A percentile compares a stretch with the other conserved stretches of the same genome.
Conservation (phyloP, 2,329 filamentous ascomycete species). For the Paramyrothecium roridum region DNA sequence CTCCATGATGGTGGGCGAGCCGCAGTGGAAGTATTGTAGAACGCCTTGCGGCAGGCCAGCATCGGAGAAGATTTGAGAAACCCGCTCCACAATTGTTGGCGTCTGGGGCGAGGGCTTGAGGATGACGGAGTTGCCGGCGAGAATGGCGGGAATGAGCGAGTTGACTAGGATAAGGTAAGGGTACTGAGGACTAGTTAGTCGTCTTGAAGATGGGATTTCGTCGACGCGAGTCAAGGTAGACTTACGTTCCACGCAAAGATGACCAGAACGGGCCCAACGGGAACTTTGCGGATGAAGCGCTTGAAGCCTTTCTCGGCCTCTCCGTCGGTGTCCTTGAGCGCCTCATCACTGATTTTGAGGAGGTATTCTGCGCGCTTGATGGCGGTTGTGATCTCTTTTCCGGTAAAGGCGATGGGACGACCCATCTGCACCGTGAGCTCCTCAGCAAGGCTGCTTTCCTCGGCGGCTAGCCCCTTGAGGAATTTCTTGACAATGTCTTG, state of each 20-base stretch:
- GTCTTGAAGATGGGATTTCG: background rate
- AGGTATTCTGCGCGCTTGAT: conserved; percentile 83
- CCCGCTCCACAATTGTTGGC: conserved; percentile 84
- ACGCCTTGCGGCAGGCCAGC: conserved; percentile 82
- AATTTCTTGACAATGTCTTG: conserved; percentile 80
- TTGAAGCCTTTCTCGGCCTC: conserved; percentile 86
- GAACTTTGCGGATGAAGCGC: conserved; percentile 83
- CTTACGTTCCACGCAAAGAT: conserved; percentile 96
- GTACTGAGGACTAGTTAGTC: conserved; percentile 57
- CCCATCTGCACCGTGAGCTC: conserved; percentile 96
- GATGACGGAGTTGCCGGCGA: conserved; percentile 88
- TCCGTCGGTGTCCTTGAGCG: conserved; percentile 75
- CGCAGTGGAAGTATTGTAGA: conserved; percentile 89
- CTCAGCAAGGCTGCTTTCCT: conserved; percentile 75
- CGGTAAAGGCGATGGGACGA: conserved; percentile 82
- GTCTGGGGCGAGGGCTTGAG: conserved; percentile 95
- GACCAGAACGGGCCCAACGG: conserved; percentile 82
- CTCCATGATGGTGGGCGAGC: conserved; percentile 73
- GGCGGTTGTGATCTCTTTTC: conserved; percentile 80
- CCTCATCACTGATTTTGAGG: conserved; percentile 76
- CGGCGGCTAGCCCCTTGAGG: conserved; percentile 64
- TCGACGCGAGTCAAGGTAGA: conserved; percentile 8
- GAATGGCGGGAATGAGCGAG: conserved; percentile 84
- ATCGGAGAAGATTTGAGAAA: conserved; percentile 71
- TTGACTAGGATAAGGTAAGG: conserved; percentile 93